Evolutionary conservation across 2,329 filamentous ascomycete genomes (phyloP).

Genomic region (Fusarium incarnatum): DNA sequence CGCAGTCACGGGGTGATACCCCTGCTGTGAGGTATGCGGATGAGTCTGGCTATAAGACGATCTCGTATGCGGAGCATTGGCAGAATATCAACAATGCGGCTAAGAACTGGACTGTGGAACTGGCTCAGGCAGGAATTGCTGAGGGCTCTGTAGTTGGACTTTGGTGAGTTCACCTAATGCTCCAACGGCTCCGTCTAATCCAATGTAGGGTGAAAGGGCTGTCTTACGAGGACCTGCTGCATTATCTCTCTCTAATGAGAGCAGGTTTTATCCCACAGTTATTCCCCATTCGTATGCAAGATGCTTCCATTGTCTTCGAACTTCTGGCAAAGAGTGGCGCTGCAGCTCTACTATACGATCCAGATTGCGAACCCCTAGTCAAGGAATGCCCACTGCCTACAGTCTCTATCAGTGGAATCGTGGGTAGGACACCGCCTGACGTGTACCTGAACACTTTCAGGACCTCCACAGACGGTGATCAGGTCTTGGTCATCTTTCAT

Average conservation of each 20-base stretch:
- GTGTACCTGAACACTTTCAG: not conserved
- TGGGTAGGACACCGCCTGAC: fast-evolving
- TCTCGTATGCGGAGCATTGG: not conserved
- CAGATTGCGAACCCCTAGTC: not conserved
- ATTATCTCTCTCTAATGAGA: not conserved
- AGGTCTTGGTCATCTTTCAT: constrained; percentile 6
- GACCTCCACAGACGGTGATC: not conserved
- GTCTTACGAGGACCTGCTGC: constrained; percentile 9
- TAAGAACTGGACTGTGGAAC: not conserved
- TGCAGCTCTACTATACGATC: not conserved
- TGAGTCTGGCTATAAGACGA: not conserved
- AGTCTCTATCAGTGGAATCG: fast-evolving
- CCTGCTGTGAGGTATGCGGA: not conserved
- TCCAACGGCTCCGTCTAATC: not conserved
- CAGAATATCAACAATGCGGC: not conserved
- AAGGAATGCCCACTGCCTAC: not conserved
- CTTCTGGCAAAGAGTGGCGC: not conserved
- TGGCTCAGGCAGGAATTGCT: not conserved
- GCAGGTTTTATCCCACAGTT: constrained; percentile 2
- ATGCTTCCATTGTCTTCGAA: not conserved
- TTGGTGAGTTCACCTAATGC: not conserved
- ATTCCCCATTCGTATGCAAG: constrained; percentile 3
- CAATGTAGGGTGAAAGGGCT: not conserved
- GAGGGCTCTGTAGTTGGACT: constrained; percentile 7
- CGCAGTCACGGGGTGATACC: not conserved